Base-by-base conservation (phyloP, 768 basidiomycete species). In the Saitozyma sp. region DNA sequence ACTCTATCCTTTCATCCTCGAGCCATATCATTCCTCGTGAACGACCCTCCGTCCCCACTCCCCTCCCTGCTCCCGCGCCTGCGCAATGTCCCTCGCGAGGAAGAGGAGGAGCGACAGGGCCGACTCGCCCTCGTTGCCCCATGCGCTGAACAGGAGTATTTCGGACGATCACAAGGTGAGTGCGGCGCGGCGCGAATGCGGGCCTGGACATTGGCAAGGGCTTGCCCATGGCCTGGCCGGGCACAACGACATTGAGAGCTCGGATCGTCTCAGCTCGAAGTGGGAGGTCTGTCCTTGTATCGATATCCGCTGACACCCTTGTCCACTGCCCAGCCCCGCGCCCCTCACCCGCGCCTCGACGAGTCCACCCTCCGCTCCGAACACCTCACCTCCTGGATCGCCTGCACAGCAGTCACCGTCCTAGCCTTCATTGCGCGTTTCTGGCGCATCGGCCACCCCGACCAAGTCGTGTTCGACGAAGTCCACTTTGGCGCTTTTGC, bases 401-500 rank as follows among this genome's bases (percentile, higher is more conserved):
- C 65, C 6, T 71, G 64, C 17, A 38, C 58, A 0, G 50, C 56
- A 9, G 64, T 81, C 41, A 92, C 91, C 17, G 82, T 85, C 3
- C 78, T 91, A 54, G 89, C 92, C 19, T 91, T 93, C 77, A 87
- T 86, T 17, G 75, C 92, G 65, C 87, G 93, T 41, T 93, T 94
- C 82, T 95, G 90, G 84, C 91, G 94, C 83, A 91, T 95, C 77
- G 91, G 88, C 76, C 88, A 91, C 76, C 93, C 92, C 50, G 91
- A 93, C 83, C 89, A 92, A 82, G 92, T 94, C 65, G 92, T 94
- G 53, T 97, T 97, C 76, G 94, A 97, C 77, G 94, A 98, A 81
- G 95, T 97, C 11, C 95, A 98, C 77, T 98, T 98, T 76, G 95
- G 95, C 65, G 96, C 97, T 80, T 99, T 99, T 77, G 94, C 96